A percentile compares a stretch with the other conserved stretches of the same genome.
Conservation (phyloP, 106 monocot species). For the Dioscorea zingiberensis region DNA sequence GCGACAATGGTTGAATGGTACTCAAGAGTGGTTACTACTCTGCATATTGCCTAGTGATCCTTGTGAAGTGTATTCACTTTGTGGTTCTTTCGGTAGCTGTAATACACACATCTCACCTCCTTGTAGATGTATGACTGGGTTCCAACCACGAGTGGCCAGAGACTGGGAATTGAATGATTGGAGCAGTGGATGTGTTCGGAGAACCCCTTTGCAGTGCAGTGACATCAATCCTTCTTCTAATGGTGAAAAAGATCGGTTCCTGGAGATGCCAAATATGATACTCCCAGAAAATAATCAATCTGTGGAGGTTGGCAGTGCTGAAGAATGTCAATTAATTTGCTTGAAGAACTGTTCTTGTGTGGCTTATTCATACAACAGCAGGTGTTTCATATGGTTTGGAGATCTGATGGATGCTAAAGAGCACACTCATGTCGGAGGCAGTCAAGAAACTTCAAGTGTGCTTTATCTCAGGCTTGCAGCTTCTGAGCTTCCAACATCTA, state of each 20-base stretch:
- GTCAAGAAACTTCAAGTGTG: neutral
- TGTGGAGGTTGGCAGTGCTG: neutral
- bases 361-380: slow-evolving; percentile 5
- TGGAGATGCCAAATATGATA: slow-evolving; percentile 2
- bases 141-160: neutral
- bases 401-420: slow-evolving; percentile 5
- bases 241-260: slow-evolving; percentile 1
- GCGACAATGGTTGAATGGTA: no score
- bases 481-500: slow-evolving; percentile 2
- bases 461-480: slow-evolving; percentile 1
- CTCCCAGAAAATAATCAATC: slow-evolving; percentile 1
- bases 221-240: neutral
- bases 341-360: slow-evolving; percentile 16
- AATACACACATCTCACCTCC: neutral
- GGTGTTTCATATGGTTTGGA: slow-evolving; percentile 1
- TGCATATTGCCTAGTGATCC: slow-evolving; percentile 9
- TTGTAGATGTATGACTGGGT: neutral
- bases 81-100: slow-evolving; percentile 1
- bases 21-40: no score
- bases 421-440: neutral
- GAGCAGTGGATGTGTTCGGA: neutral
- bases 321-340: slow-evolving; percentile 5
- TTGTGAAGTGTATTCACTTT: neutral
- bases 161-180: neutral
- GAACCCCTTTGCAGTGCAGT: neutral